Base-by-base conservation (phyloP, 768 basidiomycete genomes). In the Tylopilus subfusipes region DNA sequence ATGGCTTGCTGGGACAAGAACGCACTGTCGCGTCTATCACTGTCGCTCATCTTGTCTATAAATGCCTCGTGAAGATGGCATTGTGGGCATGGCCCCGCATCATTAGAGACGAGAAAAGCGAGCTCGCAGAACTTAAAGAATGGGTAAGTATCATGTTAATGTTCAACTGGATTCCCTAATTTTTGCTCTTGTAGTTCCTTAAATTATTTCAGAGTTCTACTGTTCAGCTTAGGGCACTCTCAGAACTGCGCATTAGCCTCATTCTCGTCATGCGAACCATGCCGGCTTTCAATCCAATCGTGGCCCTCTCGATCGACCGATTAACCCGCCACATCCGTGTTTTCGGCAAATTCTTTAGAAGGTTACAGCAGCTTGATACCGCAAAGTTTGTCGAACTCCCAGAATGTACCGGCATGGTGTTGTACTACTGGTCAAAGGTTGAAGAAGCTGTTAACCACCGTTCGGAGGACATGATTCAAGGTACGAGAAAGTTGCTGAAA, bases 361-460 rank as follows among this genome's bases (percentile, higher is more conserved):
- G 86, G 30, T 63, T 92, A 59, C 86, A 91, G 57, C 83, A 87
- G 62, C 75, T 86, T 19, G 76, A 79, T 11, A 61, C 73, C 19
- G 53, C 74, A 38, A 81, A 81, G 19, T 93, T 93, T 64, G 78
- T 85, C 7, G 68, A 72, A 38, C 71, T 92, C 22, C 84, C 88
- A 2, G 68, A 73, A 42, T 89, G 84, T 61, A 79, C 77, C 29
- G 82, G 86, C 50, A 66, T 91, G 24, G 80, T 93, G 47, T 73
- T 90, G 27, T 92, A 83, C 61, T 92, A 91, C 64, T 93, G 91
- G 91, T 80, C 78, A 29, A 83, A 88, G 63, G 83, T 93, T 21
- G 82, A 85, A 10, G 79, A 84, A 54, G 86, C 90, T n/a, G 82
- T 86, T 16, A 68, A 75, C 50, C 52, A 57, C 34, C 77, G 76